Base-by-base conservation (phyloP, 192 early-diverging fungal species). In the Allomyces macrogynus region DNA sequence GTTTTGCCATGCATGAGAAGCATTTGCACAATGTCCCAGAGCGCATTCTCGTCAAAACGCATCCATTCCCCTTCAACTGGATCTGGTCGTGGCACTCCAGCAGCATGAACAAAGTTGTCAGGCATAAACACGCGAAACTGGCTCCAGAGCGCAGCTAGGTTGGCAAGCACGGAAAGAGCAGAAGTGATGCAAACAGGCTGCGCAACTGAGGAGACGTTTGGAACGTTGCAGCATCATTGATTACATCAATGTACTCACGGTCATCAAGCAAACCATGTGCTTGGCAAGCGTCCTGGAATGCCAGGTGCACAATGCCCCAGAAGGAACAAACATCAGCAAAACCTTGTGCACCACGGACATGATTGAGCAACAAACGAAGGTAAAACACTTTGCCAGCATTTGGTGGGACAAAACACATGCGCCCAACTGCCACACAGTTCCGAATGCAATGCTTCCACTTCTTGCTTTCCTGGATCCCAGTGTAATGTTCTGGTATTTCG, bases 231-330 rank as follows among this genome's bases (percentile, higher is more conserved):
- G 72, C 66, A 43, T 73, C 61, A 27, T 22, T 22, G 26, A 70
- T 65, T 61, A 65, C 68, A 10, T 44, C 61, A 23, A 70, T 63
- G 69, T 67, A 73, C 32, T 73, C 69, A 10, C 11, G 12, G 60
- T 70, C 72, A 63, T 69, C 40, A 1, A 73, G 61, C 4, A 73
- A 61, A 4, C 67, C 68, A 62, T 60, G 66, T 20, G 69, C 61
- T n/a, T 9, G 18, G 61, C 68, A 73, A 7, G 72, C 72, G 4
- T 18, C 63, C 60, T 70, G 70, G 44, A 70, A 73, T 14, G 68
- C 65, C n/a, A n/a, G n/a, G 27, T 73, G 62, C 2, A 60, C 7
- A 1, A 24, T 18, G 16, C 62, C 23, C n/a, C 66, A 12, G 14
- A 73, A 64, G 16, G 67, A 70, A 3, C 64, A 20, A 12, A 70